phyloP scores from a whole-genome alignment of 306 rosid genomes.

The Trifolium pratense region DNA sequence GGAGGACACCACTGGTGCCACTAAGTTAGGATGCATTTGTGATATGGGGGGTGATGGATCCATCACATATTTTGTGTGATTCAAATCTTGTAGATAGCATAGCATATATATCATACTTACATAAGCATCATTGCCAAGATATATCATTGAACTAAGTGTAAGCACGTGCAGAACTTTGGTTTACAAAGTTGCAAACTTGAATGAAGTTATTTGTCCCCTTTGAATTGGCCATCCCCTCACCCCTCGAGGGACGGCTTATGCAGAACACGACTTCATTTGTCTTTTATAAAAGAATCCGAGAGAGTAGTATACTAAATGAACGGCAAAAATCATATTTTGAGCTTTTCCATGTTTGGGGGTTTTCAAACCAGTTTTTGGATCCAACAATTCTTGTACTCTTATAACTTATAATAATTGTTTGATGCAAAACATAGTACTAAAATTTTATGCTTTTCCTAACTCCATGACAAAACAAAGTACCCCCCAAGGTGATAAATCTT shows the following conservation, averaged over 20 bases:
- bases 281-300: too few species aligned
- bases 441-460: neutral
- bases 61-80: neutral
- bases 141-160: neutral
- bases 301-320: neutral
- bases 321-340: conserved; percentile 5
- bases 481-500: neutral
- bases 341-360: conserved; percentile 33
- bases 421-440: conserved; percentile 36
- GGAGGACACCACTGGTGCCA: neutral
- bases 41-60: neutral
- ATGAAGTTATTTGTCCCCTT: too few species aligned
- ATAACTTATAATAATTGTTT: too few species aligned
- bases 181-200: neutral
- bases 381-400: too few species aligned
- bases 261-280: conserved; percentile 32
- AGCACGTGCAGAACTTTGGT: neutral
- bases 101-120: neutral
- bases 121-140: neutral
- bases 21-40: neutral
- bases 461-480: conserved; percentile 7
- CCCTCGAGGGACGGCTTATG: conserved; percentile 42
- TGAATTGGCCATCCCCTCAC: too few species aligned
- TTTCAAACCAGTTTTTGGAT: conserved; percentile 16
- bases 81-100: neutral